Base-by-base conservation (phyloP, 805 yeast species). In the Brettanomyces naardenensis region DNA sequence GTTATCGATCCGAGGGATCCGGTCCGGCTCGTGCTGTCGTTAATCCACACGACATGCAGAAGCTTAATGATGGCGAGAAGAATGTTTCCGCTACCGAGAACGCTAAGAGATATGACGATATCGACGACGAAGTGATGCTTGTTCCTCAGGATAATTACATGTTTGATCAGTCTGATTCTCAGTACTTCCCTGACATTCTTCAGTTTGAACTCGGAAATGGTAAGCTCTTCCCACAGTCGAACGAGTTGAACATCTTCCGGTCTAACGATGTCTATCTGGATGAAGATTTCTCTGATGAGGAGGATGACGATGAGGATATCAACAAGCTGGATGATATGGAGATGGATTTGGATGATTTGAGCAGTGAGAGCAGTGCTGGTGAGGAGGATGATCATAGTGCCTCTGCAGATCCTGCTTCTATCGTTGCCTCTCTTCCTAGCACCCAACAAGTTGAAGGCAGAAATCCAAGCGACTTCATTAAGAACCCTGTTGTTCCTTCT, bases 261-360 rank as follows among this genome's bases (percentile, higher is more conserved):
- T 47, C 61, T 4, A 46, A 51, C 25, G 57, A 56, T 35, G 51
- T 58, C 18, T 48, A 48, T 28, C 54, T 54, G 35, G 56, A 51
- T 21, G 59, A 54, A 36, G 54, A 51, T 33, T 51, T 54, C 7
- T 57, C 52, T 31, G 61, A 58, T 23, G 62, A 58, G 6, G 62
- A 57, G 4, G 58, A 53, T 4, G 54, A 51, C n/a, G 54, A 52
- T 21, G 59, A 52, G 14, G 49, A 52, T 21, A 48, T 47, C 25
- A 47, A 54, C 41, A 52, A 51, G 38, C 41, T 53, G 33, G 56
- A 52, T 32, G 53, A 52, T 30, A 49, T 53, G 56, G 60, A 56
- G 32, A 55, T 56, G 54, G 59, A 54, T 44, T 39, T 51, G 20
- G 59, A 56, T 39, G 59, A 52, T 35, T 28, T 47, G 35, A 48